phyloP scores from a whole-genome alignment of 2,329 filamentous ascomycete genomes.

The Colletotrichum destructivum region DNA sequence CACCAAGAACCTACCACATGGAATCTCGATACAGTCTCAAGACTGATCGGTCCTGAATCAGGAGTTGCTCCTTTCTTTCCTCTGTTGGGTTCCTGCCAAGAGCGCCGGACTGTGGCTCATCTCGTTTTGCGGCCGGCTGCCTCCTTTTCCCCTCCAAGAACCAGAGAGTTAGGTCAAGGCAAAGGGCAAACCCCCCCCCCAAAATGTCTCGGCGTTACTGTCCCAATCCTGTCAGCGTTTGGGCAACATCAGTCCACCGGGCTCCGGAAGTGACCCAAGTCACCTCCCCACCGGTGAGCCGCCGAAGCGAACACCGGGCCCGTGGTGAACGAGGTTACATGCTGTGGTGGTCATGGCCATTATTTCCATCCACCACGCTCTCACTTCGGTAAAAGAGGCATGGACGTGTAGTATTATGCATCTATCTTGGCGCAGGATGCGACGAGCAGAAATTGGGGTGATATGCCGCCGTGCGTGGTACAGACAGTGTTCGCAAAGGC shows the following conservation, averaged over 20 bases:
- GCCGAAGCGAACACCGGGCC: slow-evolving; percentile 14
- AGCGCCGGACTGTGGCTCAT: slow-evolving; percentile 33
- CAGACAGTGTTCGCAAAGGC: background rate
- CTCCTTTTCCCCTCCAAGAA: slow-evolving; percentile 8
- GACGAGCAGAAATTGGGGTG: background rate
- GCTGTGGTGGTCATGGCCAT: background rate
- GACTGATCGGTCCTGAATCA: background rate
- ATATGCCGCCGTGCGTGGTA: background rate
- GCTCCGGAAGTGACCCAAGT: slow-evolving; percentile 12
- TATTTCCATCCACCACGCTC: background rate
- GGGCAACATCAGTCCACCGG: slow-evolving; percentile 21
- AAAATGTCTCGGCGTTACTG: slow-evolving; percentile 30
- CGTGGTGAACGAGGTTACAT: background rate
- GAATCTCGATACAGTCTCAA: background rate
- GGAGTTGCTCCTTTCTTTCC: slow-evolving; percentile 1
- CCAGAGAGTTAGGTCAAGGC: background rate
- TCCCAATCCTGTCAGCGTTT: background rate
- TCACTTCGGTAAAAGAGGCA: slow-evolving; percentile 12
- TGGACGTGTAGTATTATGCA: background rate
- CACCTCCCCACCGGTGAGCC: background rate
- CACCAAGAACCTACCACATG: background rate
- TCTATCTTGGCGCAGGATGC: background rate
- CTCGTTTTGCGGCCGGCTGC: slow-evolving; percentile 26
- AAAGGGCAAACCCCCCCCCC: background rate
- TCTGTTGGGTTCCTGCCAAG: slow-evolving; percentile 29